Evolutionary conservation across 345 rosid species (phyloP).

Genomic region (Passiflora organensis): DNA sequence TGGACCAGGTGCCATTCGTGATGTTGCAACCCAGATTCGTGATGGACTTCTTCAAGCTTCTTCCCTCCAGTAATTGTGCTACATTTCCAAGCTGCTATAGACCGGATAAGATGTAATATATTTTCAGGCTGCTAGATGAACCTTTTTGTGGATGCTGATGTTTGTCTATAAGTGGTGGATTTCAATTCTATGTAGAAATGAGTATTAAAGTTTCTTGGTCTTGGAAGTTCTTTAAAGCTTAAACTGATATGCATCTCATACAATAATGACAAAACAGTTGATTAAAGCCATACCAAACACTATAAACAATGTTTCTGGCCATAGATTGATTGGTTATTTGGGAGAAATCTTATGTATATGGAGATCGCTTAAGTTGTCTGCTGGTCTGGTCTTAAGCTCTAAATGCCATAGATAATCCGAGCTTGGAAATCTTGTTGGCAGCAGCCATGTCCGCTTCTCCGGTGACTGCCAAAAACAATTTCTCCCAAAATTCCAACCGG

Average conservation of each 20-base stretch:
- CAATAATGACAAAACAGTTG: too few species aligned
- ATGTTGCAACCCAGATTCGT: constrained; percentile 13
- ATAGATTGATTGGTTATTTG: too few species aligned
- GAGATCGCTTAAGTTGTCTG: too few species aligned
- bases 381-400: constrained; percentile 18
- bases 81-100: constrained; percentile 2
- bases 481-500: constrained; percentile 31
- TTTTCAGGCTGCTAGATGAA: too few species aligned
- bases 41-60: constrained; percentile 12
- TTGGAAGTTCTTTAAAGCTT: neutral
- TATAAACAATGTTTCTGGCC: too few species aligned
- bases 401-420: constrained; percentile 40
- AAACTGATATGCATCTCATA: too few species aligned
- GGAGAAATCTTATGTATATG: too few species aligned
- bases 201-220: too few species aligned
- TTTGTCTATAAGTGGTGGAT: too few species aligned
- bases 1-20: constrained; percentile 10
- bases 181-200: too few species aligned
- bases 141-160: neutral
- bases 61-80: constrained; percentile 2
- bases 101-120: too few species aligned
- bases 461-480: constrained; percentile 24
- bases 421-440: constrained; percentile 26
- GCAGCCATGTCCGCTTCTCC: constrained; percentile 38
- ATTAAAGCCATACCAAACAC: too few species aligned